Evolutionary conservation across 2,329 filamentous ascomycete species (phyloP).

Genomic region (Arthroderma uncinatum): DNA sequence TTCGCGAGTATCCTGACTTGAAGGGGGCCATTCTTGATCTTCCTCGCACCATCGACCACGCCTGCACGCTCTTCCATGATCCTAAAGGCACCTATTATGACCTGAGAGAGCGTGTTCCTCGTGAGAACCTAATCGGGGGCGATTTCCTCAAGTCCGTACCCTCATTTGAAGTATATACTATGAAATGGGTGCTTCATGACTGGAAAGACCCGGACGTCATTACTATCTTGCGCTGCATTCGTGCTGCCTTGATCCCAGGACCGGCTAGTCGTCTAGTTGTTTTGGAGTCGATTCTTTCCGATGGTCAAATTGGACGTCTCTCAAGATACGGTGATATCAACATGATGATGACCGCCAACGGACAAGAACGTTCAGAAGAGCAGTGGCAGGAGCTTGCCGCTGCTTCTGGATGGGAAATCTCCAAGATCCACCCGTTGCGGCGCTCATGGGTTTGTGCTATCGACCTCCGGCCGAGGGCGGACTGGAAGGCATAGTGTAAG

Average conservation of each 20-base stretch:
- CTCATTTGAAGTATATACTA: constrained; percentile 22
- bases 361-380: background rate
- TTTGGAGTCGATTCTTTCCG: background rate
- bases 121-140: constrained; percentile 24
- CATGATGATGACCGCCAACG: background rate
- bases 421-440: background rate
- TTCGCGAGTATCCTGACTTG: constrained; percentile 24
- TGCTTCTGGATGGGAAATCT: background rate
- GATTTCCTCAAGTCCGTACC: constrained; percentile 32
- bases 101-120: constrained; percentile 22
- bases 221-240: background rate
- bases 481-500: background rate
- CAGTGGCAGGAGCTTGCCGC: background rate
- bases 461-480: background rate
- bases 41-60: constrained; percentile 26
- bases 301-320: background rate
- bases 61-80: constrained; percentile 18
- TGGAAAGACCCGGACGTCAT: background rate
- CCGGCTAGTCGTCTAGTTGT: background rate
- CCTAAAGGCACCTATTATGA: constrained; percentile 25
- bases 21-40: constrained; percentile 29
- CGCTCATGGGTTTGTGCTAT: background rate
- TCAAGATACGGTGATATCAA: background rate
- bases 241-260: background rate
- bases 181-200: constrained; percentile 27